Conservation (phyloP, 2,329 filamentous ascomycete genomes). For the Cladophialophora exuberans region DNA sequence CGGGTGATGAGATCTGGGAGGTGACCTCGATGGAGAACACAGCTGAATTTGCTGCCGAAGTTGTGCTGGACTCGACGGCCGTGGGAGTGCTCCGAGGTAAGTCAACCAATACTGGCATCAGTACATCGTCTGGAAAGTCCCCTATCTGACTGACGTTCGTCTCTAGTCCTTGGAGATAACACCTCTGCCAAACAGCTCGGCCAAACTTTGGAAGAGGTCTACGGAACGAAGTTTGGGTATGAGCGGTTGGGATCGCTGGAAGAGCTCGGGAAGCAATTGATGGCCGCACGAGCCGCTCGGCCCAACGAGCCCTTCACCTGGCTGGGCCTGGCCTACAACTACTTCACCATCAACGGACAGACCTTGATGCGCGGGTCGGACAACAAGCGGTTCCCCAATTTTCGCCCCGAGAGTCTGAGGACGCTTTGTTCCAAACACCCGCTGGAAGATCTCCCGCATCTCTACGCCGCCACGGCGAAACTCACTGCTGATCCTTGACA, state of each 20-base stretch:
- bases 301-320: not conserved
- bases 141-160: no score
- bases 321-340: slow-evolving; percentile 8
- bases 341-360: slow-evolving; percentile 3
- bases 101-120: no score
- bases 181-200: not conserved
- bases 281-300: not conserved
- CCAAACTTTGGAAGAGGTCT: not conserved
- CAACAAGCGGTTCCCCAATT: no score
- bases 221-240: not conserved
- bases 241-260: slow-evolving; percentile 1
- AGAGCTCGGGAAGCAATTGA: not conserved
- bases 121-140: no score
- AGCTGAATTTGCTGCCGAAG: slow-evolving; percentile 41
- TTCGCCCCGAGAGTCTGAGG: no score
- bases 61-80: no score
- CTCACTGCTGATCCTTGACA: no score
- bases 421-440: no score
- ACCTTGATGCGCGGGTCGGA: slow-evolving; percentile 2
- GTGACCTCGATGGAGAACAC: slow-evolving; percentile 43
- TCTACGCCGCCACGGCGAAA: no score
- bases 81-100: no score
- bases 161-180: slow-evolving; percentile 1
- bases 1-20: slow-evolving; percentile 44
- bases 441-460: no score